These are phyloP conservation scores for Asterochloris sp. DNA, from an alignment of 139 green algal species.

Conservation along the genomic window DNA sequence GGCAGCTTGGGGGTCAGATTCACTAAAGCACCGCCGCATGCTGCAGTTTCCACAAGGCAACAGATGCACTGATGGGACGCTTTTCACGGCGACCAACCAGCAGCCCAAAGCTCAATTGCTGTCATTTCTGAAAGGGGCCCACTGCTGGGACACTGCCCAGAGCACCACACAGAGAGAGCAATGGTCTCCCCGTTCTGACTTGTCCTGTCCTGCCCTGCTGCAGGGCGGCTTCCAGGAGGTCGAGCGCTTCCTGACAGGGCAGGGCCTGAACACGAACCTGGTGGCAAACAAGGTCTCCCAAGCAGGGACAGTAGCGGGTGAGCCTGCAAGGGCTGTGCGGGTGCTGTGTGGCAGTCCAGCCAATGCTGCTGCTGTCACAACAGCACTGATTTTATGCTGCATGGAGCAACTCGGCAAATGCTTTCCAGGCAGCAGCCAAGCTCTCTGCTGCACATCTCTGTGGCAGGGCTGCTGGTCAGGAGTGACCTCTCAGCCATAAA, in stretches of 20 bases:
- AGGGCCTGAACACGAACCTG: conserved; percentile 18
- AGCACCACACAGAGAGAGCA: neutral
- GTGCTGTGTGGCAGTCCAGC: conserved; percentile 2
- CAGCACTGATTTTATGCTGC: conserved; percentile 43
- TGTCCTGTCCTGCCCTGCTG: neutral
- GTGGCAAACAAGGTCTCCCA: neutral
- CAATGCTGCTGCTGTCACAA: conserved; percentile 27
- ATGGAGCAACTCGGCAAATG: conserved; percentile 42
- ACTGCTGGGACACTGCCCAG: no score
- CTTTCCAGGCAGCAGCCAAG: conserved; percentile 64
- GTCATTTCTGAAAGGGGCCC: no score
- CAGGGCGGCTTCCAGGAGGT: conserved; percentile 23
- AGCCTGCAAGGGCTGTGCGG: neutral
- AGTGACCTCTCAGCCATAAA: neutral
- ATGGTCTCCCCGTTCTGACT: no score
- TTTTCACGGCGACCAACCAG: no score
- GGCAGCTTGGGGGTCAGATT: no score
- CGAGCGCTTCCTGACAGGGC: conserved; percentile 18
- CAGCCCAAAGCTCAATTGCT: no score
- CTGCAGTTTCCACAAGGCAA: no score
- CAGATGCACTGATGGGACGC: no score
- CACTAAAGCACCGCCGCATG: no score
- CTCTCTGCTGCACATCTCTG: conserved; percentile 31
- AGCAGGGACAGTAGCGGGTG: neutral
- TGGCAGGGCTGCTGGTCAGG: neutral